A percentile compares a stretch with the other conserved stretches of the same genome.
These are phyloP conservation scores for Colletotrichum graminicola DNA, from an alignment of 2,329 filamentous ascomycete genomes.

Conservation along the genomic window DNA sequence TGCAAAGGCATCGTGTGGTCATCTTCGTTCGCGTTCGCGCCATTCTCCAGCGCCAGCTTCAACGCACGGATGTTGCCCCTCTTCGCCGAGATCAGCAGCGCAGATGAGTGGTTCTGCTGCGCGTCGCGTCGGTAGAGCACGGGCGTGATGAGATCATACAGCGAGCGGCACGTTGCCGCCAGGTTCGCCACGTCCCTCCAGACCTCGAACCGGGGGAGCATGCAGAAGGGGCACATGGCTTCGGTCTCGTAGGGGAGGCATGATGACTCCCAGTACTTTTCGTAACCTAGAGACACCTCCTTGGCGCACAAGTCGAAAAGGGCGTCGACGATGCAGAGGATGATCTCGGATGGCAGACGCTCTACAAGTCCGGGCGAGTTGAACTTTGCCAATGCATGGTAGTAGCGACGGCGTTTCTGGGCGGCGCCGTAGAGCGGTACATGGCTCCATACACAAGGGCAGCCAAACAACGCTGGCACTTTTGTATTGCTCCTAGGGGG, in stretches of 20 bases:
- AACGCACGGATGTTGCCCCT: conserved; percentile 23
- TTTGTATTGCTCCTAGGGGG: conserved; percentile 25
- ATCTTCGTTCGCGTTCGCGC: conserved; percentile 50
- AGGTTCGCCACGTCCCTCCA: conserved; percentile 38
- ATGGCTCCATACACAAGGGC: conserved; percentile 38
- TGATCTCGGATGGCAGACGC: conserved; percentile 35
- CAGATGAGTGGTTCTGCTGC: conserved; percentile 32
- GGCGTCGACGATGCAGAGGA: conserved; percentile 39
- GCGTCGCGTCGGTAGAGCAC: conserved; percentile 34
- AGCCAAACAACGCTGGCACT: conserved; percentile 33
- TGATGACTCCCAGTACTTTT: conserved; percentile 39
- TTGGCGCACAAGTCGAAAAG: conserved; percentile 33
- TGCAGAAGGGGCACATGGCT: conserved; percentile 37
- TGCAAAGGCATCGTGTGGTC: conserved; percentile 45
- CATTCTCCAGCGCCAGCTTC: conserved; percentile 49
- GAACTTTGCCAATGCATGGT: conserved; percentile 23
- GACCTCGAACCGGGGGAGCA: conserved; percentile 39
- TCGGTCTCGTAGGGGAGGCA: conserved; percentile 37
- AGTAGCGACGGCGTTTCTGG: neutral
- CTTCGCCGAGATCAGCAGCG: conserved; percentile 34
- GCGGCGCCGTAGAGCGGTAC: conserved; percentile 39
- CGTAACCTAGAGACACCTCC: conserved; percentile 35
- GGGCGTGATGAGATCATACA: conserved; percentile 32
- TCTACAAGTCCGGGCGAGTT: conserved; percentile 20
- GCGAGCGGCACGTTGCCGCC: conserved; percentile 30